Conservation (phyloP, 2,329 filamentous ascomycete genomes). For the Exutisphaerella laricina region DNA sequence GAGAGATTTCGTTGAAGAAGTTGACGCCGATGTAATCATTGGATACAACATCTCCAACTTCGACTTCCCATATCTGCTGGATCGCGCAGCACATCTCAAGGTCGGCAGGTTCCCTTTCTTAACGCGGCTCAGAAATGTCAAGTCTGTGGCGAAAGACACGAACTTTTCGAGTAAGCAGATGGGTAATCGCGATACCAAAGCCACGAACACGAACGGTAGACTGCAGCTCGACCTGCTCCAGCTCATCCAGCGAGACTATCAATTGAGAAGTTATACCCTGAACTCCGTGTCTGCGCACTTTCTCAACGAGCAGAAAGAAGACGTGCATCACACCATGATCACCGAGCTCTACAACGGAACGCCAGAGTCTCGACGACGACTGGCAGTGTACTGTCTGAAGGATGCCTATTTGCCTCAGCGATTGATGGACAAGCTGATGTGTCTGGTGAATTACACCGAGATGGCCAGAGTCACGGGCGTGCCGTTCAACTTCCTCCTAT, state of each 20-base stretch:
- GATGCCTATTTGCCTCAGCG: constrained; percentile 93
- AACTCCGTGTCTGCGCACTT: constrained; percentile 97
- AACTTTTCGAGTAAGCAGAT: constrained; percentile 98
- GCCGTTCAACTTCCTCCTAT: constrained; percentile 88
- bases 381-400: constrained; percentile 95
- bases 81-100: constrained; percentile 80
- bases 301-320: constrained; percentile 94
- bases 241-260: constrained; percentile 87
- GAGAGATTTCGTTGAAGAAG: constrained; percentile 82
- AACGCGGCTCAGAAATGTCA: constrained; percentile 68
- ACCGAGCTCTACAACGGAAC: constrained; percentile 97
- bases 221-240: constrained; percentile 93
- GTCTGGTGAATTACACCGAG: constrained; percentile 97
- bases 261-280: constrained; percentile 91
- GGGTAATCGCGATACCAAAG: constrained; percentile 89
- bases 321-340: constrained; percentile 99
- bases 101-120: constrained; percentile 76
- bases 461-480: constrained; percentile 99
- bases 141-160: constrained; percentile 67
- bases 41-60: constrained; percentile 99
- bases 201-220: constrained; percentile 89
- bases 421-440: constrained; percentile 95
- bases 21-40: constrained; percentile 95
- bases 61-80: constrained; percentile 92
- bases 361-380: constrained; percentile 78